Conservation (phyloP, 2,329 filamentous ascomycete species). For the Aspergillus sp. region DNA sequence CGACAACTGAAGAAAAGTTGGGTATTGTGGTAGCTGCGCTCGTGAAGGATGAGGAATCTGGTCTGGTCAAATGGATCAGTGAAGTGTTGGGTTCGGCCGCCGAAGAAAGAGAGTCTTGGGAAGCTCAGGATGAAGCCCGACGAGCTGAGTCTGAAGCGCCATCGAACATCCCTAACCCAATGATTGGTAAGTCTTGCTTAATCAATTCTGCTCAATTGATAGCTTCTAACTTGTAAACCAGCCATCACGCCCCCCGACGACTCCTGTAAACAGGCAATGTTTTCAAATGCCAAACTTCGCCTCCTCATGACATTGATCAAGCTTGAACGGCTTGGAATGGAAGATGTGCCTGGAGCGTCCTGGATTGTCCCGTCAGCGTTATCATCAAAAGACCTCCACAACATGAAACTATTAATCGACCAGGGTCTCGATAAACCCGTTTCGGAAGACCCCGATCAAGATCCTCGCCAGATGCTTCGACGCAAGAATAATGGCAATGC, state of each 20-base stretch:
- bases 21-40: slow-evolving; percentile 75
- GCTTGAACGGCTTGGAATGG: slow-evolving; percentile 59
- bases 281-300: slow-evolving; percentile 83
- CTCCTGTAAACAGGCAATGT: slow-evolving; percentile 66
- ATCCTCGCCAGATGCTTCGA: slow-evolving; percentile 73
- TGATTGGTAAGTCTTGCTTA: slow-evolving; percentile 42
- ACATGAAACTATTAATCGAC: slow-evolving; percentile 67
- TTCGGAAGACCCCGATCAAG: slow-evolving; percentile 67
- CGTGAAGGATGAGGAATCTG: slow-evolving; percentile 71
- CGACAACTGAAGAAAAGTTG: slow-evolving; percentile 62
- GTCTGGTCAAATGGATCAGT: slow-evolving; percentile 79
- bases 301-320: slow-evolving; percentile 76
- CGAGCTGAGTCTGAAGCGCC: slow-evolving; percentile 35
- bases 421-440: slow-evolving; percentile 75
- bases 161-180: slow-evolving; percentile 18
- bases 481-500: slow-evolving; percentile 54
- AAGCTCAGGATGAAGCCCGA: slow-evolving; percentile 62
- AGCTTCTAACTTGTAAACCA: slow-evolving; percentile 24
- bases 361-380: slow-evolving; percentile 73
- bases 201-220: neutral
- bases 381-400: slow-evolving; percentile 60
- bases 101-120: slow-evolving; percentile 72
- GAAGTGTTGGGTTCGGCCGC: slow-evolving; percentile 63
- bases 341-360: slow-evolving; percentile 68
- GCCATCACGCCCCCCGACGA: slow-evolving; percentile 62